A percentile compares a stretch with the other conserved stretches of the same genome.
Conservation (phyloP, 139 green algal species). For the Diplosphaera chodatii region DNA sequence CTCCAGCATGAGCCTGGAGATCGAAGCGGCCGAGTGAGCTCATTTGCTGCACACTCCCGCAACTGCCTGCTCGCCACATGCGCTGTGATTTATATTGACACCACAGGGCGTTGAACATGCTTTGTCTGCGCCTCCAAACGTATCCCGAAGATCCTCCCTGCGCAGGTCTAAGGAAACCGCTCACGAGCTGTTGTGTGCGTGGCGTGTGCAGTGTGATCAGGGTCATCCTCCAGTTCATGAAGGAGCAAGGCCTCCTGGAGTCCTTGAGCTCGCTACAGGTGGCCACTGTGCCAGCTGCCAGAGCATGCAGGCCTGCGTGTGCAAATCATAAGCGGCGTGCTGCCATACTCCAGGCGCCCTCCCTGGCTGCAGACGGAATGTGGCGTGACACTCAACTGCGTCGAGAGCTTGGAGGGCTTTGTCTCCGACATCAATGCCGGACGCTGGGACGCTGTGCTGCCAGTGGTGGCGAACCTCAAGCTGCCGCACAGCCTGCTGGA, state of each 20-base stretch:
- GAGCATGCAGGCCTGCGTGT: too few species aligned
- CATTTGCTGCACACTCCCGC: too few species aligned
- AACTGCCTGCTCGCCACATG: too few species aligned
- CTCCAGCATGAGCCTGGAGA: conserved; percentile 69
- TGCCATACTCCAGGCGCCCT: too few species aligned
- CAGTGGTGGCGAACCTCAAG: conserved; percentile 74
- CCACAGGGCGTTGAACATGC: neutral
- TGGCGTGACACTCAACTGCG: conserved; percentile 89
- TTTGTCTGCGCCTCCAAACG: too few species aligned
- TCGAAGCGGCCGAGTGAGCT: conserved; percentile 80
- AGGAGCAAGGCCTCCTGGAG: conserved; percentile 84
- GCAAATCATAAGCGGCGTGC: too few species aligned
- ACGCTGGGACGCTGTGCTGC: conserved; percentile 87
- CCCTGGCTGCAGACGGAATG: conserved; percentile 73
- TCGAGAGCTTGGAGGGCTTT: conserved; percentile 87
- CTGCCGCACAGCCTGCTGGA: conserved; percentile 83
- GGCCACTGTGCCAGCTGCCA: too few species aligned
- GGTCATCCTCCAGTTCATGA: conserved; percentile 96
- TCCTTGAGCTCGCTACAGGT: conserved; percentile 86
- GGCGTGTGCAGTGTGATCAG: conserved; percentile 98
- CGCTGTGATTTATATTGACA: too few species aligned
- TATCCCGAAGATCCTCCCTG: too few species aligned
- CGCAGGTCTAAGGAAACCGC: too few species aligned
- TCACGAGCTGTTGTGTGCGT: too few species aligned
- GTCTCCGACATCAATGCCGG: conserved; percentile 82